phyloP scores from a whole-genome alignment of 176 grass and related monocot genomes.

The Raddia guianensis region DNA sequence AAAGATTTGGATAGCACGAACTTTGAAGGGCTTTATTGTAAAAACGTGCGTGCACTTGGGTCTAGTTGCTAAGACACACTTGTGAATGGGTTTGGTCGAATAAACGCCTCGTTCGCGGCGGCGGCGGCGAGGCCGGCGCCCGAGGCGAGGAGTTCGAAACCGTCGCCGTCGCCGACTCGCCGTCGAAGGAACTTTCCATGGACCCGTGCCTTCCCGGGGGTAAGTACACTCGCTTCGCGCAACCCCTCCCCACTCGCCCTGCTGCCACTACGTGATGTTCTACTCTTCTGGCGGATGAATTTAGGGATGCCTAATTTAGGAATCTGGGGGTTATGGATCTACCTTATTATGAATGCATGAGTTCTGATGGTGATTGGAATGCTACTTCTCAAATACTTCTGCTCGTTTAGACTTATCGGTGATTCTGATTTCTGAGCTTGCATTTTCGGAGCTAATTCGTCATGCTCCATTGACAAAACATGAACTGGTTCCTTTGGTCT shows the following conservation, averaged over 20 bases:
- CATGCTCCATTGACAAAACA: not conserved
- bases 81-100: not conserved
- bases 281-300: no score
- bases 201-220: conserved; percentile 47
- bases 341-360: not conserved
- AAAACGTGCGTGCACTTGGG: not conserved
- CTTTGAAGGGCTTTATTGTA: not conserved
- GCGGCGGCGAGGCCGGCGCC: not conserved
- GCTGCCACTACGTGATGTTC: no score
- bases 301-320: no score
- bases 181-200: not conserved
- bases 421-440: not conserved
- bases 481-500: not conserved
- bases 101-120: not conserved
- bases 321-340: not conserved
- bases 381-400: not conserved
- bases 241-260: not conserved
- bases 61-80: not conserved
- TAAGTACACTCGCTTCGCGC: not conserved
- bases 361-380: not conserved
- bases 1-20: not conserved
- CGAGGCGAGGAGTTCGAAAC: conserved; percentile 18
- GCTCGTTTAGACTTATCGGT: not conserved
- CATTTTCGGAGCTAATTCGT: not conserved
- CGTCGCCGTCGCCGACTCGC: not conserved